Percentiles rank a stretch among this genome's conserved stretches.
Evolutionary conservation across 1,284 basidiomycete genomes (phyloP).

Genomic region (Boletus mariae): DNA sequence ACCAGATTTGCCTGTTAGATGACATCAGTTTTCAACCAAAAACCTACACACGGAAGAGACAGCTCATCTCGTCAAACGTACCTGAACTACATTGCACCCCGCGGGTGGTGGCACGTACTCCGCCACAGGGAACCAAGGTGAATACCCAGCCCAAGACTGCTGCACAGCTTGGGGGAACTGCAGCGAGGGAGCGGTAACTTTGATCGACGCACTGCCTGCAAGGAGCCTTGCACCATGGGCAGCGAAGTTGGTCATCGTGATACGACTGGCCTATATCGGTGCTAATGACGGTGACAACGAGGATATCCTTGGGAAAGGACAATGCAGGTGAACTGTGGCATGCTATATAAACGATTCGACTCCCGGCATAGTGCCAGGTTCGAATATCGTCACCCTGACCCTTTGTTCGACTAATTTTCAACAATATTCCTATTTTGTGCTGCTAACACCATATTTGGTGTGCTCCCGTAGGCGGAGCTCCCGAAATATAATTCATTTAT

Average conservation of each 20-base stretch:
- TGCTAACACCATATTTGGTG: too few species aligned
- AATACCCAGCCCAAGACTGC: constrained; percentile 14
- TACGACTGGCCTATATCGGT: background rate
- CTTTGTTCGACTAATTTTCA: too few species aligned
- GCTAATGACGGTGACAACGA: background rate
- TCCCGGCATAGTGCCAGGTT: too few species aligned
- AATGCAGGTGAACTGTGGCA: background rate
- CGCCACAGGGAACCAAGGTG: constrained; percentile 17
- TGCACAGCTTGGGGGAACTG: constrained; percentile 13
- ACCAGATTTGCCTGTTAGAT: constrained; percentile 17
- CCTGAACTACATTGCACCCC: constrained; percentile 18
- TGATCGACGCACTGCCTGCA: constrained; percentile 3
- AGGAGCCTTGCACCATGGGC: background rate
- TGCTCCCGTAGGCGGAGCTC: too few species aligned
- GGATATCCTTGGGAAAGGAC: background rate
- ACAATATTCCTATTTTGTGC: too few species aligned
- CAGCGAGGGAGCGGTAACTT: constrained; percentile 12
- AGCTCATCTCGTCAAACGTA: constrained; percentile 1
- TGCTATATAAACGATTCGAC: too few species aligned
- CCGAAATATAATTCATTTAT: too few species aligned
- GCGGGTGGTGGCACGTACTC: constrained; percentile 13
- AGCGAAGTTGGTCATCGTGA: background rate
- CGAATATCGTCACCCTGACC: too few species aligned
- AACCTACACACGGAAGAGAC: background rate
- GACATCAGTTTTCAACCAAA: background rate